Conservation (phyloP, 345 rosid species). For the Camelina sativa region DNA sequence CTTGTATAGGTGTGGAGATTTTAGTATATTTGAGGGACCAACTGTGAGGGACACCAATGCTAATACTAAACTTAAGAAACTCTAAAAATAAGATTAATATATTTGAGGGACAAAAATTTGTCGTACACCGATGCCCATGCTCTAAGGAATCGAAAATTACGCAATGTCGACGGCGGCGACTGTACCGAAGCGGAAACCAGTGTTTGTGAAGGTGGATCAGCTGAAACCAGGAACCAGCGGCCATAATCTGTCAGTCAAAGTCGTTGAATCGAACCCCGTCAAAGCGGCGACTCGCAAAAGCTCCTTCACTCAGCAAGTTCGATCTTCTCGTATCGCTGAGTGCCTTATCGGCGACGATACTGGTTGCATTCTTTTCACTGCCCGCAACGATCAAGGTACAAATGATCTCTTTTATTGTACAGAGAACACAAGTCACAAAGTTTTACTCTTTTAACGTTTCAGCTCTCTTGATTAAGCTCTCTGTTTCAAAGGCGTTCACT, state of each 20-base stretch:
- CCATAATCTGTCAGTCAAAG: conserved; percentile 58
- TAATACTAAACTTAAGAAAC: no score
- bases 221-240: conserved; percentile 65
- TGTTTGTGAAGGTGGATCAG: conserved; percentile 64
- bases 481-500: no score
- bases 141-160: background rate
- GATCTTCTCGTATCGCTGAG: conserved; percentile 59
- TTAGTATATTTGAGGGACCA: no score
- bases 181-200: conserved; percentile 50
- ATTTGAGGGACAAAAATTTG: no score
- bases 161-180: conserved; percentile 6
- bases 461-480: background rate
- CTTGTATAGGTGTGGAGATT: no score
- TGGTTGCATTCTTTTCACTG: conserved; percentile 67
- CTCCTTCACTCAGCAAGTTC: conserved; percentile 40
- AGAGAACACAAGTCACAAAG: background rate
- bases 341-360: conserved; percentile 70
- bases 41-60: no score
- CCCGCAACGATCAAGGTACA: conserved; percentile 69
- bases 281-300: conserved; percentile 41
- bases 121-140: no score
- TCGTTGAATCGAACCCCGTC: conserved; percentile 53
- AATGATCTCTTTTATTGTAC: background rate
- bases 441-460: no score
- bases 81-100: no score